Conservation (phyloP, 352 stramenopile species). For the Phytophthora citricola region DNA sequence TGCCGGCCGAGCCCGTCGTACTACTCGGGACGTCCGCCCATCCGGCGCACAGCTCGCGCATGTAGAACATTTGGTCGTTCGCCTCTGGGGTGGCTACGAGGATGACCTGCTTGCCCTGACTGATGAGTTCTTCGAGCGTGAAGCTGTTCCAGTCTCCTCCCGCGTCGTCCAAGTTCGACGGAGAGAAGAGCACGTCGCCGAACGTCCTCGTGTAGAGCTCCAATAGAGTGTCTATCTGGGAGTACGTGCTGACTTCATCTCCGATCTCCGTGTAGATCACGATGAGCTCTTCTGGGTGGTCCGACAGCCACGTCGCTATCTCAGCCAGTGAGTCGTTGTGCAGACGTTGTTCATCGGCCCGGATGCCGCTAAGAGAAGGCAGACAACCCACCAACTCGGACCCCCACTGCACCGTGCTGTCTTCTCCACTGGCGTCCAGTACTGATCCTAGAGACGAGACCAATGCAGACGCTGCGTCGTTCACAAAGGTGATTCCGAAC, state of each 20-base stretch:
- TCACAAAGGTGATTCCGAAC: constrained; percentile 56
- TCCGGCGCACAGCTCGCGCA: constrained; percentile 51
- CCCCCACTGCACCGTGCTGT: constrained; percentile 49
- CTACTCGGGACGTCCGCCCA: constrained; percentile 52
- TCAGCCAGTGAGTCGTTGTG: constrained; percentile 64
- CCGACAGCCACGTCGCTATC: constrained; percentile 61
- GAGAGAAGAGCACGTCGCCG: constrained; percentile 59
- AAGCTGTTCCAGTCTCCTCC: constrained; percentile 57
- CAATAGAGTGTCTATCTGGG: constrained; percentile 53
- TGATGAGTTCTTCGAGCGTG: constrained; percentile 55
- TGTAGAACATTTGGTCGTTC: constrained; percentile 70
- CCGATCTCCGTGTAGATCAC: constrained; percentile 71
- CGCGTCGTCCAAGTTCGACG: constrained; percentile 42
- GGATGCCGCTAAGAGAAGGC: constrained; percentile 80
- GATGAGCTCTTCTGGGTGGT: constrained; percentile 50
- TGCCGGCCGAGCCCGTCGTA: constrained; percentile 22
- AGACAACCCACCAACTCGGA: constrained; percentile 67
- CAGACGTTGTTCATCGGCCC: constrained; percentile 57
- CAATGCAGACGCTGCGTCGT: constrained; percentile 47
- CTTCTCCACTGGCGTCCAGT: constrained; percentile 39
- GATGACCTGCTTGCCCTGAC: constrained; percentile 59
- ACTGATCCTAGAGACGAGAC: constrained; percentile 40
- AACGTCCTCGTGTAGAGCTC: constrained; percentile 56
- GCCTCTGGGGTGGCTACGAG: constrained; percentile 48
- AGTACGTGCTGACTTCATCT: constrained; percentile 47